Evolutionary conservation across 768 basidiomycete genomes (phyloP).

Genomic region (Tremella fuciformis): DNA sequence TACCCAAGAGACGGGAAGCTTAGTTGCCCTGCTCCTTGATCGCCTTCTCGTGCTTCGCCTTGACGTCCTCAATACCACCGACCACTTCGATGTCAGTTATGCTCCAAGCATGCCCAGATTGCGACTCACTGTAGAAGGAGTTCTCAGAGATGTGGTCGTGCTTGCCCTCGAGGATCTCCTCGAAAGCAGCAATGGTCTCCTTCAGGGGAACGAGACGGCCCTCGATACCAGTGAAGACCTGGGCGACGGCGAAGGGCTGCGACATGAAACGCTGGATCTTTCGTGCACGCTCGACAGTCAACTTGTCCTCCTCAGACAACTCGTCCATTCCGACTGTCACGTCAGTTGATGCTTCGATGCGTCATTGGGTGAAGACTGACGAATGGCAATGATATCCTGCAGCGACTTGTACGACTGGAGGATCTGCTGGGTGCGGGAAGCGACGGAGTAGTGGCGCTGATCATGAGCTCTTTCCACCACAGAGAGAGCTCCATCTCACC

Average conservation of each 20-base stretch:
- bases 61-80: slow-evolving; percentile 95
- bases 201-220: slow-evolving; percentile 94
- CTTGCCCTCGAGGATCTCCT: slow-evolving; percentile 86
- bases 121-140: slow-evolving; percentile 79
- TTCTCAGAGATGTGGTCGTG: slow-evolving; percentile 91
- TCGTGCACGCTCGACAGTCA: slow-evolving; percentile 95
- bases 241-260: slow-evolving; percentile 98
- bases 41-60: slow-evolving; percentile 94
- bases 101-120: background rate
- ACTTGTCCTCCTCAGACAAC: slow-evolving; percentile 99
- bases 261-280: slow-evolving; percentile 99
- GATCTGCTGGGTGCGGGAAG: slow-evolving; percentile 95
- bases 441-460: slow-evolving; percentile 90
- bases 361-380: slow-evolving; percentile 18
- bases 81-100: slow-evolving; percentile 33
- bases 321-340: slow-evolving; percentile 89
- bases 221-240: slow-evolving; percentile 99
- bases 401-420: slow-evolving; percentile 56
- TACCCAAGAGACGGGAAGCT: slow-evolving; percentile 6
- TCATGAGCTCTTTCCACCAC: slow-evolving; percentile 55
- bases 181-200: slow-evolving; percentile 71
- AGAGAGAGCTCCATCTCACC: slow-evolving; percentile 14
- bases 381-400: slow-evolving; percentile 96
- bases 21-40: slow-evolving; percentile 78
- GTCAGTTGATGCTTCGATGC: slow-evolving; percentile 16